These are phyloP conservation scores for Lithospermum erythrorhizon DNA, from an alignment of 257 asterid genomes.

Conservation along the genomic window DNA sequence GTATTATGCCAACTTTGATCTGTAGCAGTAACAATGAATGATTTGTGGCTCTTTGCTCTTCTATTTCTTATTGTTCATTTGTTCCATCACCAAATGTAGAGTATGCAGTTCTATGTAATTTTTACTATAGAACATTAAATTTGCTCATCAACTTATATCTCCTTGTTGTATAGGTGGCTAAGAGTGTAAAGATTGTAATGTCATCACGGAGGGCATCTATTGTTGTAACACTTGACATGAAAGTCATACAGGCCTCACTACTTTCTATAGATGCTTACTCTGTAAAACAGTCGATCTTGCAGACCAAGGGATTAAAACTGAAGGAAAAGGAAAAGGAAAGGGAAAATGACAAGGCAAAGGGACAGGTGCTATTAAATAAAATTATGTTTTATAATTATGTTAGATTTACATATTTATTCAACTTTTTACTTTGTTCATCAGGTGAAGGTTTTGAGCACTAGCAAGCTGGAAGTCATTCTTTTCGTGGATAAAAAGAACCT, in stretches of 20 bases:
- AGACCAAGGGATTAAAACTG: conserved; percentile 48
- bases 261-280: conserved; percentile 50
- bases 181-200: conserved; percentile 60
- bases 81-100: not conserved
- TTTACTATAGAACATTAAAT: not conserved
- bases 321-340: conserved; percentile 48
- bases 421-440: conserved; percentile 38
- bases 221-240: conserved; percentile 63
- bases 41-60: no score
- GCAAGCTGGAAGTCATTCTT: conserved; percentile 50
- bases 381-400: not conserved
- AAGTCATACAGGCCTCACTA: conserved; percentile 45
- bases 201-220: conserved; percentile 54
- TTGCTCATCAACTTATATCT: conserved; percentile 12
- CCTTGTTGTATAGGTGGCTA: conserved; percentile 54
- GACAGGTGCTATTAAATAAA: conserved; percentile 28
- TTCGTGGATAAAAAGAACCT: conserved; percentile 36
- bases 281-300: conserved; percentile 65
- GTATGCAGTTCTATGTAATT: not conserved
- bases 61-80: no score
- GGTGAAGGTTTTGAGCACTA: conserved; percentile 34
- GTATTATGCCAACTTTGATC: no score
- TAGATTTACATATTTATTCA: not conserved
- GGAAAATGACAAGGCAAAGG: no score
- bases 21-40: no score